Conservation (phyloP, 1,139 yeast genomes). For the Arxiozyma heterogenica region DNA sequence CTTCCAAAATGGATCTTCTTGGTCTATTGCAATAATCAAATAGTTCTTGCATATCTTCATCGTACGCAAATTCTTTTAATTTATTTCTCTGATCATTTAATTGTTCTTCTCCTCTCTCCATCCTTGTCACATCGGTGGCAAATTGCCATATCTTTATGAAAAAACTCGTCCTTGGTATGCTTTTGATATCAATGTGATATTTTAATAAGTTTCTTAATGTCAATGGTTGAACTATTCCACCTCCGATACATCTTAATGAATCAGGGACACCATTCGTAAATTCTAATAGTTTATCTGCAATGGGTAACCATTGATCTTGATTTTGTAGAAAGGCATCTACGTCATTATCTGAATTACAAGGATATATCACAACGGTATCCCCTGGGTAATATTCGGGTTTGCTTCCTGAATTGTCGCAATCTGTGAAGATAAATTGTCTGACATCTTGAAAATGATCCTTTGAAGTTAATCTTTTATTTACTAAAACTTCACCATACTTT, state of each 20-base stretch:
- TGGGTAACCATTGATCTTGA: constrained; percentile 59
- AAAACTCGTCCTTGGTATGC: constrained; percentile 79
- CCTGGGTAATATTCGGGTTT: constrained; percentile 53
- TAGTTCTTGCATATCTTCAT: constrained; percentile 66
- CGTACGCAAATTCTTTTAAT: constrained; percentile 62
- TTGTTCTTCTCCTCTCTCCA: constrained; percentile 26
- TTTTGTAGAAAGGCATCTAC: constrained; percentile 58
- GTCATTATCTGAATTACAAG: constrained; percentile 54
- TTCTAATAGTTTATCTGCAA: constrained; percentile 45
- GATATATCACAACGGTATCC: constrained; percentile 70
- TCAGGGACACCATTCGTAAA: constrained; percentile 25
- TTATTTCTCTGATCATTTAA: constrained; percentile 61
- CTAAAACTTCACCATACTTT: constrained; percentile 36
- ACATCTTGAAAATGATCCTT: constrained; percentile 85
- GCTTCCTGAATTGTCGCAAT: constrained; percentile 18
- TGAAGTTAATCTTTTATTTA: constrained; percentile 55
- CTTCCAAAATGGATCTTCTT: constrained; percentile 76
- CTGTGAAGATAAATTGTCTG: constrained; percentile 46
- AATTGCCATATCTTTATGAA: constrained; percentile 66
- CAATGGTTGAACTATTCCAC: constrained; percentile 49
- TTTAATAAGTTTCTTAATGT: constrained; percentile 68
- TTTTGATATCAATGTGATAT: constrained; percentile 70
- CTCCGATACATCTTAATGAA: constrained; percentile 33
- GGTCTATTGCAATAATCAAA: constrained; percentile 89
- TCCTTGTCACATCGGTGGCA: constrained; percentile 38